phyloP scores from a whole-genome alignment of 768 basidiomycete species.

The Calocybe cyanea region DNA sequence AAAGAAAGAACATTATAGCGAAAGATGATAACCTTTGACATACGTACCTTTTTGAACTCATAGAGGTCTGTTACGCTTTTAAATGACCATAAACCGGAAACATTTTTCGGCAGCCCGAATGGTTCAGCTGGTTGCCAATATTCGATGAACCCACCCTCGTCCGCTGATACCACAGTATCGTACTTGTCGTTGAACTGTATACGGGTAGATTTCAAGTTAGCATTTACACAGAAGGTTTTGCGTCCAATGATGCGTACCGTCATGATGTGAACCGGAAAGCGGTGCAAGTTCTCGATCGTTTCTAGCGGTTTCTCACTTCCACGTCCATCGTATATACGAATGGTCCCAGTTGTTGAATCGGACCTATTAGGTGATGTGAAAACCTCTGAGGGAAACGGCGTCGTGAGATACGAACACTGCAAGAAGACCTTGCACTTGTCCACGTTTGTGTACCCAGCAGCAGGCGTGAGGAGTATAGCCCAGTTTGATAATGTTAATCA shows the following conservation, averaged over 20 bases:
- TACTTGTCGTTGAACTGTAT: conserved; percentile 84
- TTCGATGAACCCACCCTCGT: conserved; percentile 92
- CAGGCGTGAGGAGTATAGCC: conserved; percentile 83
- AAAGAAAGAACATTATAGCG: background rate
- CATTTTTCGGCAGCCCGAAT: conserved; percentile 76
- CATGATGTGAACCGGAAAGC: conserved; percentile 89
- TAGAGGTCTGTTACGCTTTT: conserved; percentile 93
- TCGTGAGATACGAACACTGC: conserved; percentile 61
- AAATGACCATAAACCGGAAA: conserved; percentile 81
- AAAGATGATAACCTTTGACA: background rate
- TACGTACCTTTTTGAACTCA: conserved; percentile 91
- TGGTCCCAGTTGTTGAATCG: conserved; percentile 67
- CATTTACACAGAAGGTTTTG: too few species aligned
- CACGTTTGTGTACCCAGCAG: conserved; percentile 92
- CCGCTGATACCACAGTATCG: conserved; percentile 90
- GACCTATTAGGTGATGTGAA: conserved; percentile 47
- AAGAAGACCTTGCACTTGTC: conserved; percentile 82
- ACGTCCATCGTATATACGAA: conserved; percentile 90
- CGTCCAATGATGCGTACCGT: conserved; percentile 48
- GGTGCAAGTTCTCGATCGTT: conserved; percentile 74
- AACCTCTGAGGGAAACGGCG: conserved; percentile 5
- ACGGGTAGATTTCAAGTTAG: conserved; percentile 3
- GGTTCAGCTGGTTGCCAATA: conserved; percentile 94
- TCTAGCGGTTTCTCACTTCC: conserved; percentile 78
- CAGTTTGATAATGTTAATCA: conserved; percentile 97